phyloP scores from a whole-genome alignment of 73 alveolate species.

The Uronychia binucleata region DNA sequence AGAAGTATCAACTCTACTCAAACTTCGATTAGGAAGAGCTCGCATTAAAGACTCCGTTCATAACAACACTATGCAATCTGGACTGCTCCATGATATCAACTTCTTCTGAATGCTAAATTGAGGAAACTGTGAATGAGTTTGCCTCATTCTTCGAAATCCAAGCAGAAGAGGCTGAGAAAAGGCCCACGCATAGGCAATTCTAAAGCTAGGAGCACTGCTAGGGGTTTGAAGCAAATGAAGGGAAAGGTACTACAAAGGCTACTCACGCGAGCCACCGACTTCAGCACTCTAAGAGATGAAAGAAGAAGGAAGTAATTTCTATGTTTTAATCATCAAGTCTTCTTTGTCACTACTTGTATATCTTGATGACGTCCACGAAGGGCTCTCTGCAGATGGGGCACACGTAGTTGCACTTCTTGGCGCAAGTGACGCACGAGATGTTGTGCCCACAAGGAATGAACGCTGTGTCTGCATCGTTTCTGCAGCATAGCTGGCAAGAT shows the following conservation, averaged over 20 bases:
- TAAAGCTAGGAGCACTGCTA: not conserved
- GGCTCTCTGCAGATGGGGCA: conserved; percentile 87
- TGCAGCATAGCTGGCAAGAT: conserved; percentile 72
- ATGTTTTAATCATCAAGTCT: not conserved
- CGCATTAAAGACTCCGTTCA: too few species aligned
- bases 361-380: conserved; percentile 72
- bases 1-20: too few species aligned
- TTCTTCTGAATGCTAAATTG: not conserved
- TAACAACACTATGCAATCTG: too few species aligned
- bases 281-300: not conserved
- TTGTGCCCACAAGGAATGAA: conserved; percentile 87
- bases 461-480: conserved; percentile 74
- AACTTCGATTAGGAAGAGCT: too few species aligned
- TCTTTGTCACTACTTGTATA: conserved; percentile 68
- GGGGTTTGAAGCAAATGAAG: not conserved
- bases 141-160: not conserved
- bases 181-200: not conserved
- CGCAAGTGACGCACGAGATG: conserved; percentile 76
- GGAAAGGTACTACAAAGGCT: not conserved
- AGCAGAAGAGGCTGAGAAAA: not conserved
- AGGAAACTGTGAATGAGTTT: not conserved
- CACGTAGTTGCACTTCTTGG: conserved; percentile 54
- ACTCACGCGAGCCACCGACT: not conserved
- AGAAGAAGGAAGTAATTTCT: not conserved
- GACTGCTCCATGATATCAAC: not conserved